A percentile compares a stretch with the other conserved stretches of the same genome.
These are phyloP conservation scores for carrot (Daucus carota) DNA, from an alignment of 129 eudicot genomes.

Conservation along the genomic window DNA sequence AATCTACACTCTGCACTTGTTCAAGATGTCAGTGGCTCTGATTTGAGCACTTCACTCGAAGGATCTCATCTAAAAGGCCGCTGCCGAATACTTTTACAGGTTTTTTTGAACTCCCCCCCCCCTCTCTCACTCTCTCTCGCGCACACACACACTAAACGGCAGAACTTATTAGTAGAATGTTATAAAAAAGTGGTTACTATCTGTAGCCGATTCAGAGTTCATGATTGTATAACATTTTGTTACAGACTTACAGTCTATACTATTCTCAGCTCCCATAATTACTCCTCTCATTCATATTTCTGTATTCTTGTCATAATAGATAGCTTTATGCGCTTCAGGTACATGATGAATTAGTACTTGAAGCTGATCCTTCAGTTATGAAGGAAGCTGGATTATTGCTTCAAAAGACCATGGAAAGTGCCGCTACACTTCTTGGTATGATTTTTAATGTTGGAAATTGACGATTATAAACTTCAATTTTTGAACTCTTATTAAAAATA, in stretches of 20 bases:
- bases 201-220: not conserved
- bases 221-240: not conserved
- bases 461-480: not conserved
- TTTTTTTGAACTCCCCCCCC: slow-evolving; percentile 20
- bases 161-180: too few species aligned
- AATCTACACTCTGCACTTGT: slow-evolving; percentile 54
- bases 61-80: slow-evolving; percentile 67
- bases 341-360: slow-evolving; percentile 88
- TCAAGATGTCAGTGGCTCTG: slow-evolving; percentile 37
- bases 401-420: slow-evolving; percentile 71
- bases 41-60: slow-evolving; percentile 27
- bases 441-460: not conserved
- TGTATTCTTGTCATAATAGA: not conserved
- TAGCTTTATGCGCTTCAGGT: slow-evolving; percentile 39
- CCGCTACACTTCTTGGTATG: slow-evolving; percentile 78
- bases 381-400: slow-evolving; percentile 79
- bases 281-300: not conserved
- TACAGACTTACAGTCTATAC: not conserved
- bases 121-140: not conserved
- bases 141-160: not conserved
- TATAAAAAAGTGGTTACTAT: not conserved
- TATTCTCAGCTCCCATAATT: not conserved
- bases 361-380: slow-evolving; percentile 63
- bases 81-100: slow-evolving; percentile 92
- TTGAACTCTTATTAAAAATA: not conserved